These are phyloP conservation scores for Gastrodia elata DNA, from an alignment of 106 monocot species.

Conservation along the genomic window DNA sequence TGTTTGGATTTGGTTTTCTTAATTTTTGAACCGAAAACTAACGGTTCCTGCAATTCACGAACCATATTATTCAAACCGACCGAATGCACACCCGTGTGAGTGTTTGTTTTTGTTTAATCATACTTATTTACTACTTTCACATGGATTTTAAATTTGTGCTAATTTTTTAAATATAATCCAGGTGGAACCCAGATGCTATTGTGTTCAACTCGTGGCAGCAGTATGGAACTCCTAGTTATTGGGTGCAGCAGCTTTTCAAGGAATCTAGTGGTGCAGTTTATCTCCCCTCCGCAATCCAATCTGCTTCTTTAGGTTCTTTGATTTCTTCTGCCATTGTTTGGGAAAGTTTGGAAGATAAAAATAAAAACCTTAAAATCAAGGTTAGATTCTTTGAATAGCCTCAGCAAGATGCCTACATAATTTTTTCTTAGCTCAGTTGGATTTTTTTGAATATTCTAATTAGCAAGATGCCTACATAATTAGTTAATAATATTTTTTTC, in stretches of 20 bases:
- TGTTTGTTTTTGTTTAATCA: no score
- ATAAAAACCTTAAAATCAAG: conserved; percentile 66
- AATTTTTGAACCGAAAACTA: no score
- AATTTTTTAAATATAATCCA: conserved; percentile 11
- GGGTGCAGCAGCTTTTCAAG: conserved; percentile 84
- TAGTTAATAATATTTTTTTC: background rate
- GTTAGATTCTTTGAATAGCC: conserved; percentile 15
- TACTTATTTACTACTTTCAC: no score
- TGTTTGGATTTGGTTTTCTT: no score
- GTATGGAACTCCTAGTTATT: conserved; percentile 96
- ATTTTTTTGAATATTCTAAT: conserved; percentile 4
- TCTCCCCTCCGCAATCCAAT: conserved; percentile 34
- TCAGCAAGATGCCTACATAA: background rate
- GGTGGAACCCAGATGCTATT: conserved; percentile 93
- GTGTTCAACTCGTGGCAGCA: conserved; percentile 86
- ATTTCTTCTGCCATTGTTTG: conserved; percentile 73
- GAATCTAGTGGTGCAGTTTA: conserved; percentile 76
- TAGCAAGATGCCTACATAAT: background rate
- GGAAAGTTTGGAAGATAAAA: conserved; percentile 30
- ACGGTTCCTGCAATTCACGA: no score
- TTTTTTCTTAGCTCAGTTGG: background rate
- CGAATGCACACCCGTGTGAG: no score
- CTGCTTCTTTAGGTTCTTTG: conserved; percentile 36
- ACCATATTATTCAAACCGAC: no score
- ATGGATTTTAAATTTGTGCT: background rate